Evolutionary conservation across 805 yeast genomes (phyloP).

Genomic region (Saturnispora diversa): DNA sequence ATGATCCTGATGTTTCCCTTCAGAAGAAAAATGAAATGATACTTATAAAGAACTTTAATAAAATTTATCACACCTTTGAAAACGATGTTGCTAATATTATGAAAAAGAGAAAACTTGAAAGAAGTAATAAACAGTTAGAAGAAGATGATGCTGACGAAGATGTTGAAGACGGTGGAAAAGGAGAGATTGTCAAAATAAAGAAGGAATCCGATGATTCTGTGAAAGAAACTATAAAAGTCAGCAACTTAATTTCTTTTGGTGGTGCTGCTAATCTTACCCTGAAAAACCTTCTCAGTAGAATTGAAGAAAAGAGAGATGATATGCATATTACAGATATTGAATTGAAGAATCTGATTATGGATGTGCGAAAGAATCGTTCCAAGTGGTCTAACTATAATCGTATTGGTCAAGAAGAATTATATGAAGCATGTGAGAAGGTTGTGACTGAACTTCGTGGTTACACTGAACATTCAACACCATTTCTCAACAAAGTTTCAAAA

Average conservation of each 20-base stretch:
- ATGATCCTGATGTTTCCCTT: slow-evolving; percentile 28
- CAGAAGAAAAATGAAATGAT: slow-evolving; percentile 31
- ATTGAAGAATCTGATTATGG: slow-evolving; percentile 75
- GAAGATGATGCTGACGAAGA: slow-evolving; percentile 22
- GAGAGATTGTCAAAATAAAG: slow-evolving; percentile 11
- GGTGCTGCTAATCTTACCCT: slow-evolving; percentile 75
- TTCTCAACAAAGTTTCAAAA: slow-evolving; percentile 90
- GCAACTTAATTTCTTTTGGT: slow-evolving; percentile 27
- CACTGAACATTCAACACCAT: slow-evolving; percentile 95
- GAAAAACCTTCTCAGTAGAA: slow-evolving; percentile 69
- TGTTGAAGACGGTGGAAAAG: slow-evolving; percentile 13
- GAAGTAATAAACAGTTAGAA: slow-evolving; percentile 65
- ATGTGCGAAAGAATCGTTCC: slow-evolving; percentile 89
- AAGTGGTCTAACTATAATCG: slow-evolving; percentile 96
- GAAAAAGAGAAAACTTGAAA: slow-evolving; percentile 69
- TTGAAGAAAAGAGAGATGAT: slow-evolving; percentile 73
- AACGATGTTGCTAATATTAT: slow-evolving; percentile 67
- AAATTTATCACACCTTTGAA: slow-evolving; percentile 69
- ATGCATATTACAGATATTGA: slow-evolving; percentile 72
- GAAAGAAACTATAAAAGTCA: slow-evolving; percentile 19
- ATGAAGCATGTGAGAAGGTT: slow-evolving; percentile 96
- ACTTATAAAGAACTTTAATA: slow-evolving; percentile 56
- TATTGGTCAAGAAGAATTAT: slow-evolving; percentile 94
- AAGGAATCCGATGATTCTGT: neutral
- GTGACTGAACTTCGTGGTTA: slow-evolving; percentile 81